Evolutionary conservation across 768 basidiomycete species (phyloP).

Genomic region (Phlebiopsis gigantea): DNA sequence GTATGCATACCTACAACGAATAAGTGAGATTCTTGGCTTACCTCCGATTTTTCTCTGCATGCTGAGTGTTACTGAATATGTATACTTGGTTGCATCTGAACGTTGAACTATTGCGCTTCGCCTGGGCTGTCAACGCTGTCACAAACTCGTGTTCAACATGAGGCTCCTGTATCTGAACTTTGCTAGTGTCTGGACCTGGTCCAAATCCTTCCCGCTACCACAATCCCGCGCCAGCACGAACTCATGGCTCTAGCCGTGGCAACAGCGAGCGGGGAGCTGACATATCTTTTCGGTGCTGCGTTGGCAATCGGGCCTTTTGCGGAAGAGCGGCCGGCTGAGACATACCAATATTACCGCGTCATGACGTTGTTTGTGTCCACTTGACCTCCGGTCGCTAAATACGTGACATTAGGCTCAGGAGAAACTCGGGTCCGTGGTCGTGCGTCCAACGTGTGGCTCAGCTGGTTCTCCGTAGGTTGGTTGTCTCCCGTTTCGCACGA

Average conservation of each 20-base stretch:
- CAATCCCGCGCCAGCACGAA: not conserved
- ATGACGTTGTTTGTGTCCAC: not conserved
- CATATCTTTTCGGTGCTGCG: not conserved
- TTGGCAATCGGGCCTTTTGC: not conserved
- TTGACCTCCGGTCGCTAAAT: not conserved
- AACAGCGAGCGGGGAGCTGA: not conserved
- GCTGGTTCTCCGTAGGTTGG: too few species aligned
- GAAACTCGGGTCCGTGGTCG: conserved; percentile 1
- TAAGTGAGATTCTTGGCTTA: too few species aligned
- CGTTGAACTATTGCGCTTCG: too few species aligned
- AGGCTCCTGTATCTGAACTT: not conserved
- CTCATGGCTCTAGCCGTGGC: not conserved
- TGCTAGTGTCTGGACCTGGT: not conserved
- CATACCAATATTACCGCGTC: not conserved
- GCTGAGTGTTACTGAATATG: too few species aligned
- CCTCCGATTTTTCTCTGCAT: not conserved
- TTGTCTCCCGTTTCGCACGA: too few species aligned
- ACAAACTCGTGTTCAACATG: not conserved
- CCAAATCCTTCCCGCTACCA: not conserved
- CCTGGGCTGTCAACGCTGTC: not conserved
- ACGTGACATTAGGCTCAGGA: not conserved
- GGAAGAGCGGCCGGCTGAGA: not conserved
- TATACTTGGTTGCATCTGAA: too few species aligned
- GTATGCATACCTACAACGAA: too few species aligned
- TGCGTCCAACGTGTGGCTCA: not conserved